Conservation (phyloP, 352 stramenopile species). For the Phytophthora tubulina region DNA sequence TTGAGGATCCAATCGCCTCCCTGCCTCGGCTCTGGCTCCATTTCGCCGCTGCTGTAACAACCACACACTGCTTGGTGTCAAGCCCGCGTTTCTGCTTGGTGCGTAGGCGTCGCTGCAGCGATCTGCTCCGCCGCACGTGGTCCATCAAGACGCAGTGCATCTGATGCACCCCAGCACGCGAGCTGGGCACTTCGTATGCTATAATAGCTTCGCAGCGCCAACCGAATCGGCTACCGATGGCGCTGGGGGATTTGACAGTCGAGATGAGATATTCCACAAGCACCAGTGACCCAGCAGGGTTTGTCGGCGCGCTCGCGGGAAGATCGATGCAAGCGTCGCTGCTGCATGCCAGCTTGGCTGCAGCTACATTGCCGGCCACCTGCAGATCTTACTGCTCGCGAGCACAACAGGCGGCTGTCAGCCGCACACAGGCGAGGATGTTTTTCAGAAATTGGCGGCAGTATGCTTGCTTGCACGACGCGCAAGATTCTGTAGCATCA, state of each 20-base stretch:
- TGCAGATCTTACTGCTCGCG: slow-evolving; percentile 21
- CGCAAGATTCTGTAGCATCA: slow-evolving; percentile 6
- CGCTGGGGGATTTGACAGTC: background rate
- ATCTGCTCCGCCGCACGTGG: slow-evolving; percentile 9
- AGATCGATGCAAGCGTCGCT: background rate
- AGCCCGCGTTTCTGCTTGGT: slow-evolving; percentile 24
- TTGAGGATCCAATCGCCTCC: slow-evolving; percentile 30
- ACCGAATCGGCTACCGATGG: background rate
- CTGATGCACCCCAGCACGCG: background rate
- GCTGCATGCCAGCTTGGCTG: background rate
- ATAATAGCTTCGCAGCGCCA: background rate
- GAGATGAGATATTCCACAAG: background rate
- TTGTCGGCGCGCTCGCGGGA: background rate
- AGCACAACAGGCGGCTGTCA: background rate
- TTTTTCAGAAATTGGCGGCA: slow-evolving; percentile 15
- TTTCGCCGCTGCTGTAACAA: slow-evolving; percentile 16
- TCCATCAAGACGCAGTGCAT: slow-evolving; percentile 1
- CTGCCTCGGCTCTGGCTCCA: slow-evolving; percentile 26
- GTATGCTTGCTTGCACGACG: slow-evolving; percentile 11
- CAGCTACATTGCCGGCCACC: background rate
- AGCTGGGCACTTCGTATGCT: background rate
- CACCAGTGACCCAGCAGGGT: background rate
- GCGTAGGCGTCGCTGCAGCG: background rate
- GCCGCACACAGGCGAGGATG: slow-evolving; percentile 19
- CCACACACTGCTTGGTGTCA: slow-evolving; percentile 4